Percentiles rank a stretch among this genome's conserved stretches.
phyloP scores from a whole-genome alignment of 192 early-diverging fungal species.

The Chytriomyces sp. region DNA sequence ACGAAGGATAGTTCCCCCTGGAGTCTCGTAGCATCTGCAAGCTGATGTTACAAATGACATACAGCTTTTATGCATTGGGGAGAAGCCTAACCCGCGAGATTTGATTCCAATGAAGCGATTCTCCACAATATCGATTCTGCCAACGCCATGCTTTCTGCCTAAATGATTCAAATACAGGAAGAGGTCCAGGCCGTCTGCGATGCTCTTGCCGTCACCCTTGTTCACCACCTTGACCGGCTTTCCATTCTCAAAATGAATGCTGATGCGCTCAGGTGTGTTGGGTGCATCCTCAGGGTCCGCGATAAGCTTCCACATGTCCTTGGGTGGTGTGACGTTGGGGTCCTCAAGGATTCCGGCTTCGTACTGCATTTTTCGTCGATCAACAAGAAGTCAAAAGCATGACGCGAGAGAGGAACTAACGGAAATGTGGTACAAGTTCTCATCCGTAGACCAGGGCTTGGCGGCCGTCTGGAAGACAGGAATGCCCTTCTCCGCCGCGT shows the following conservation, averaged over 20 bases:
- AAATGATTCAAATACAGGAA: constrained; percentile 96
- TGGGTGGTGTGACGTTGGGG: constrained; percentile 92
- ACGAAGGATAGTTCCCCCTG: constrained; percentile 94
- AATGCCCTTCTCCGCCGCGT: constrained; percentile 85
- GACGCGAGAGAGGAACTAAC: neutral
- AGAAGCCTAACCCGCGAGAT: constrained; percentile 74
- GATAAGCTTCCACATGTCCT: constrained; percentile 99
- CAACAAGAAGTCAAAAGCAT: neutral
- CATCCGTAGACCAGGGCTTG: constrained; percentile 99
- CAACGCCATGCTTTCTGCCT: constrained; percentile 95
- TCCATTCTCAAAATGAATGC: constrained; percentile 86
- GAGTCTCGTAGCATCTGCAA: constrained; percentile 93
- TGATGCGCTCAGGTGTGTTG: constrained; percentile 92
- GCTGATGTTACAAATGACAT: neutral
- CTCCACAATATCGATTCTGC: constrained; percentile 99
- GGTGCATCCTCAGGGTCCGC: constrained; percentile 97
- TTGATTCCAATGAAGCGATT: constrained; percentile 99
- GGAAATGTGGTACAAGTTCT: constrained; percentile 99
- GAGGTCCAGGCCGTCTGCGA: constrained; percentile 75
- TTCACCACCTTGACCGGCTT: constrained; percentile 90
- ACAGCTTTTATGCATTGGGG: no score
- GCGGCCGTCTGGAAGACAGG: constrained; percentile 93
- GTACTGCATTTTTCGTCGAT: constrained; percentile 45
- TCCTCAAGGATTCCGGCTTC: constrained; percentile 99
- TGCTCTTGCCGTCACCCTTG: constrained; percentile 64